Conservation (phyloP, 148 eudicot genomes). For the Vaccinium myrtillus region DNA sequence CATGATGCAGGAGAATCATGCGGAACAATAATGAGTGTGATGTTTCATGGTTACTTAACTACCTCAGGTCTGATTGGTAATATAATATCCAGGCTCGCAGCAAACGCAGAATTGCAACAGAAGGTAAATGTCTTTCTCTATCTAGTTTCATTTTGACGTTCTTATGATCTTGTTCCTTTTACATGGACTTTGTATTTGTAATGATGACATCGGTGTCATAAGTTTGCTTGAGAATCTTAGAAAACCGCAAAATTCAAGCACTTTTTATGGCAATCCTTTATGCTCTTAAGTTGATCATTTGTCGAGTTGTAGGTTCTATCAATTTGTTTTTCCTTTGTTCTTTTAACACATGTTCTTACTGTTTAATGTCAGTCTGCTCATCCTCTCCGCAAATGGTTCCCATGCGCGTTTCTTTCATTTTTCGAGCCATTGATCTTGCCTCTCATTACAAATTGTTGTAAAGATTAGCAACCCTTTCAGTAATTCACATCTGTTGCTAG, state of each 20-base stretch:
- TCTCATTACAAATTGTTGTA: neutral
- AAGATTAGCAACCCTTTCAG: neutral
- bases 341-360: neutral
- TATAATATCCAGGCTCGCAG: slow-evolving; percentile 42
- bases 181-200: neutral
- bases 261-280: neutral
- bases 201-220: neutral
- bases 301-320: neutral
- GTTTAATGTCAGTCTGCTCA: neutral
- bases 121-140: slow-evolving; percentile 30
- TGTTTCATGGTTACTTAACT: slow-evolving; percentile 63
- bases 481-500: neutral
- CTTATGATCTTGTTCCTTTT: neutral
- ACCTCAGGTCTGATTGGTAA: slow-evolving; percentile 44
- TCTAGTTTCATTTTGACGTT: neutral
- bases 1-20: slow-evolving; percentile 30
- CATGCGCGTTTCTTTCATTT: neutral
- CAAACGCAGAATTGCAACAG: slow-evolving; percentile 46
- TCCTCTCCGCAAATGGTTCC: neutral
- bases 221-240: neutral
- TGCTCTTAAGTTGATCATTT: neutral
- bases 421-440: neutral
- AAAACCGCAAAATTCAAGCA: neutral
- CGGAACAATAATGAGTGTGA: slow-evolving; percentile 46
- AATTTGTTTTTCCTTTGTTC: neutral